Conservation (phyloP, 192 early-diverging fungal species). For the Coemansia sp. region DNA sequence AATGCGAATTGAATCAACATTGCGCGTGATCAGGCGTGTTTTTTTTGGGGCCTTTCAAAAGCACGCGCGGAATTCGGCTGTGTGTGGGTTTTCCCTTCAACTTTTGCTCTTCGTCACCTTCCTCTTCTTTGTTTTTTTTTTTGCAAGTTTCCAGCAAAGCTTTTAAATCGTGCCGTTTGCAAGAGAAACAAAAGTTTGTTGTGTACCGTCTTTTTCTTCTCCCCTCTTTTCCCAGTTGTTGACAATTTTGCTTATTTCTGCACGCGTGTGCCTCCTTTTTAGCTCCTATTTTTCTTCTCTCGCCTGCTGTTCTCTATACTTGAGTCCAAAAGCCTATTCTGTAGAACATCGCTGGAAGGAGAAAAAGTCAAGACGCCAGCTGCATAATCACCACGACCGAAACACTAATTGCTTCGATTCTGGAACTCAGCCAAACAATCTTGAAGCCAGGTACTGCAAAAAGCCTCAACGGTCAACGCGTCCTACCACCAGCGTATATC, state of each 20-base stretch:
- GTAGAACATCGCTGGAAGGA: not conserved
- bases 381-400: not conserved
- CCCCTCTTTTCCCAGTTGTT: not conserved
- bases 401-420: slow-evolving; percentile 1
- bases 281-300: not conserved
- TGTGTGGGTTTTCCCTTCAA: too few species aligned
- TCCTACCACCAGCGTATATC: not conserved
- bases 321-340: not conserved
- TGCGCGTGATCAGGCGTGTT: slow-evolving; percentile 77
- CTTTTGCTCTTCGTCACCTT: not conserved
- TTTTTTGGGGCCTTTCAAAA: too few species aligned
- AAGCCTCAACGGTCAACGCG: not conserved
- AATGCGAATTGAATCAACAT: slow-evolving; percentile 28
- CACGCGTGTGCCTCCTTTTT: not conserved
- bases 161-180: too few species aligned
- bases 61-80: too few species aligned
- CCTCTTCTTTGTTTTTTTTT: not conserved
- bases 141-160: too few species aligned
- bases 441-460: not conserved
- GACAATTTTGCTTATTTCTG: not conserved
- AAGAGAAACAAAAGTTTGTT: not conserved
- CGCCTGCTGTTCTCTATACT: not conserved
- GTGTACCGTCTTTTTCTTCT: not conserved
- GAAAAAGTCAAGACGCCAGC: not conserved
- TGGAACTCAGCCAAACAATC: not conserved